Evolutionary conservation across 176 grass and related monocot species (phyloP).

Genomic region (Paspalum notatum): DNA sequence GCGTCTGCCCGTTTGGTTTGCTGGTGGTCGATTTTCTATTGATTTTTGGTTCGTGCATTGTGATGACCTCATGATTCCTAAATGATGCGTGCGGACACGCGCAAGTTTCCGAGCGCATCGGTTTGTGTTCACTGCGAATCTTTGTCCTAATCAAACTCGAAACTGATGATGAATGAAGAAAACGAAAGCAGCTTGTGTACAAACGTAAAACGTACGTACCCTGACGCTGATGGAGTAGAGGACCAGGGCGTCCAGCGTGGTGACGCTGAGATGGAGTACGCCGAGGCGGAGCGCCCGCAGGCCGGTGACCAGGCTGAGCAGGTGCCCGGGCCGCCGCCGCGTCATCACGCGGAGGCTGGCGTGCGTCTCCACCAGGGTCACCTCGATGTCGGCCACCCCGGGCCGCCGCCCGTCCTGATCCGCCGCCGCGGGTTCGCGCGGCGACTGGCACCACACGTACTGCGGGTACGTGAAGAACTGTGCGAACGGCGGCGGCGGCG

Average conservation of each 20-base stretch:
- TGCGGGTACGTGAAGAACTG: slow-evolving; percentile 93
- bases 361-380: slow-evolving; percentile 87
- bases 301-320: slow-evolving; percentile 64
- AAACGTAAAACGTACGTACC: slow-evolving; percentile 38
- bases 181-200: background rate
- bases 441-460: slow-evolving; percentile 74
- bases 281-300: slow-evolving; percentile 64
- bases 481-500: slow-evolving; percentile 62
- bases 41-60: slow-evolving; percentile 1
- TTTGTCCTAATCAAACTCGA: background rate
- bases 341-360: slow-evolving; percentile 79
- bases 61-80: slow-evolving; percentile 39
- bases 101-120: slow-evolving; percentile 21
- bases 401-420: slow-evolving; percentile 18
- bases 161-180: background rate
- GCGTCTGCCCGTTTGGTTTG: too few species aligned
- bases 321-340: slow-evolving; percentile 58
- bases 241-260: slow-evolving; percentile 57
- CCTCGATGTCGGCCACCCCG: slow-evolving; percentile 81
- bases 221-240: slow-evolving; percentile 87
- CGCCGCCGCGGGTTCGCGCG: slow-evolving; percentile 39
- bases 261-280: slow-evolving; percentile 87
- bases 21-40: background rate
- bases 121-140: slow-evolving; percentile 24
- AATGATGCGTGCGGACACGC: slow-evolving; percentile 39